Evolutionary conservation across 768 basidiomycete species (phyloP).

Genomic region (Russula abietina): DNA sequence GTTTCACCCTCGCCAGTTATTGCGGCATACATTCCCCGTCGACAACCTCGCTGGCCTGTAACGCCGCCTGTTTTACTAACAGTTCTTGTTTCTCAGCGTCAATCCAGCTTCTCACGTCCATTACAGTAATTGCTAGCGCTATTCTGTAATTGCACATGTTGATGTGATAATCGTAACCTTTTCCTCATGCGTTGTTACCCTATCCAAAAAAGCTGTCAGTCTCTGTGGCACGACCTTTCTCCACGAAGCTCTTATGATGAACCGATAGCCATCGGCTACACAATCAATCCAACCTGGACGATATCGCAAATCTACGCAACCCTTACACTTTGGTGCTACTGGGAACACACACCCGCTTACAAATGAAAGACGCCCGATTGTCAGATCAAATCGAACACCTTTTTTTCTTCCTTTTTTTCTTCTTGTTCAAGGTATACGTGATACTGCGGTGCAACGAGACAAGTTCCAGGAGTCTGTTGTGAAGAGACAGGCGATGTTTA

Average conservation of each 20-base stretch:
- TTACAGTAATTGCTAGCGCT: slow-evolving; percentile 12
- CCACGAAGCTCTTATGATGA: too few relatives aligned
- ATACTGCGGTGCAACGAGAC: background rate
- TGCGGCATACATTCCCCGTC: slow-evolving; percentile 16
- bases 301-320: too few relatives aligned
- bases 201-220: background rate
- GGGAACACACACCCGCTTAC: too few relatives aligned
- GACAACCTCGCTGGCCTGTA: background rate
- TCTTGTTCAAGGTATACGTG: slow-evolving; percentile 12
- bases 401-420: too few relatives aligned
- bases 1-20: slow-evolving; percentile 8
- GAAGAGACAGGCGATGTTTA: slow-evolving; percentile 6
- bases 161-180: slow-evolving; percentile 12
- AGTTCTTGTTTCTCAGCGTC: slow-evolving; percentile 9
- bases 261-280: too few relatives aligned
- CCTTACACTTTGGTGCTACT: too few relatives aligned
- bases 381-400: slow-evolving; percentile 12
- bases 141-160: slow-evolving; percentile 10
- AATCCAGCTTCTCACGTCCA: background rate
- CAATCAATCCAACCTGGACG: too few relatives aligned
- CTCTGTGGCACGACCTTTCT: too few relatives aligned
- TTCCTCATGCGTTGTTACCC: background rate
- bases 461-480: too few relatives aligned
- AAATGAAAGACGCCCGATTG: slow-evolving; percentile 1
- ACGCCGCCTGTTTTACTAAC: background rate